Percentiles rank a stretch among this genome's conserved stretches.
Evolutionary conservation across 2,329 filamentous ascomycete genomes (phyloP).

Genomic region (Colletotrichum viniferum): DNA sequence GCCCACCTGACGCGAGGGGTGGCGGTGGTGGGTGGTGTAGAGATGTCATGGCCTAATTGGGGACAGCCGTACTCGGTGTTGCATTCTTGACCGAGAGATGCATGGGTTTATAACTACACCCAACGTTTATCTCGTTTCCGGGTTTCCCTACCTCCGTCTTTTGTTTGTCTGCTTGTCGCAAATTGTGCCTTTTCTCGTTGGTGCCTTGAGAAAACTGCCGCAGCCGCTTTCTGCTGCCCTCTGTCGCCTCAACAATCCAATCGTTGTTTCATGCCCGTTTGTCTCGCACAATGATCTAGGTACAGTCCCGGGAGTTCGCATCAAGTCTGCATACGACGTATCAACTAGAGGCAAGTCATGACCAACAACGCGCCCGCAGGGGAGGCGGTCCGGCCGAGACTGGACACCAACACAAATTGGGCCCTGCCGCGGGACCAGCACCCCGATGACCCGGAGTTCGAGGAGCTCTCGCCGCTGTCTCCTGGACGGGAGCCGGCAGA

Average conservation of each 20-base stretch:
- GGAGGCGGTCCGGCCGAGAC: neutral
- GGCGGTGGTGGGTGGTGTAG: neutral
- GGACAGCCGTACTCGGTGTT: neutral
- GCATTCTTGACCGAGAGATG: neutral
- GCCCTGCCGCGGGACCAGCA: neutral
- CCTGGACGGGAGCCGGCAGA: neutral
- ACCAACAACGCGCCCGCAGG: neutral
- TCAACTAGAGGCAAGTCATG: neutral
- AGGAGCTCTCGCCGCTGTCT: neutral
- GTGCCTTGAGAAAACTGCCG: neutral
- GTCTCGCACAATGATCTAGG: neutral
- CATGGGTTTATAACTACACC: neutral
- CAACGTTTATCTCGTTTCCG: neutral
- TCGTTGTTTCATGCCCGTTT: neutral
- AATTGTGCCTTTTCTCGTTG: neutral
- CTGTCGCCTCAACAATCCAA: neutral
- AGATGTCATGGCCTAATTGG: constrained; percentile 11
- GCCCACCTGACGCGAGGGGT: neutral
- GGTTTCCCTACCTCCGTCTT: neutral
- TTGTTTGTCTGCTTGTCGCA: neutral
- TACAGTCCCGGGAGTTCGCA: neutral
- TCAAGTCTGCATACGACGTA: constrained; percentile 2
- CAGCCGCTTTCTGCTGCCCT: neutral
- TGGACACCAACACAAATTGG: constrained; percentile 2
- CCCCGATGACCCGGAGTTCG: neutral